Conservation (phyloP, 768 basidiomycete species). For the Jaapia argillacea region DNA sequence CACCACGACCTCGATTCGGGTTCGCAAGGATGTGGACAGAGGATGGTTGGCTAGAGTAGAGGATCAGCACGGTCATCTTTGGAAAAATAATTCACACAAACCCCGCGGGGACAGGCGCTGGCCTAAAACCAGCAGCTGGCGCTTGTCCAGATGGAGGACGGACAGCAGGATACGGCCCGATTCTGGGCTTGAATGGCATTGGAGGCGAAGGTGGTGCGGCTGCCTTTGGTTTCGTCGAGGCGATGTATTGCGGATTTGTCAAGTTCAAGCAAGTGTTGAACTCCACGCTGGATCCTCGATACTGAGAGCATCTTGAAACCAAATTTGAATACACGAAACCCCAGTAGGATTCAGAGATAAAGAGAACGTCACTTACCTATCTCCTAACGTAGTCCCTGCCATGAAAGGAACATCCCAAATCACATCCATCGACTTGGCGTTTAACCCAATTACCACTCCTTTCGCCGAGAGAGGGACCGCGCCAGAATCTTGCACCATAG, state of each 20-base stretch:
- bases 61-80: not conserved
- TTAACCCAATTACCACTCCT: slow-evolving; percentile 89
- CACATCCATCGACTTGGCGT: slow-evolving; percentile 83
- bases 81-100: slow-evolving; percentile 11
- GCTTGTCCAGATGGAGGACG: slow-evolving; percentile 42
- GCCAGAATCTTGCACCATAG: slow-evolving; percentile 93
- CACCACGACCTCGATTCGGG: slow-evolving; percentile 46
- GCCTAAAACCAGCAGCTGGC: slow-evolving; percentile 56
- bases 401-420: slow-evolving; percentile 96
- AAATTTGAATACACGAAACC: no score
- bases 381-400: slow-evolving; percentile 79
- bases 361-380: slow-evolving; percentile 41
- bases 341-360: slow-evolving; percentile 5
- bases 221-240: slow-evolving; percentile 55
- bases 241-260: slow-evolving; percentile 75
- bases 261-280: slow-evolving; percentile 88
- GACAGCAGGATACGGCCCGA: slow-evolving; percentile 57
- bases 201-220: slow-evolving; percentile 35
- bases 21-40: slow-evolving; percentile 71
- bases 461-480: slow-evolving; percentile 85
- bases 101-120: slow-evolving; percentile 30
- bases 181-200: slow-evolving; percentile 53
- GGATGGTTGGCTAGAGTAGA: slow-evolving; percentile 15
- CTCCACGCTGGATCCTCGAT: slow-evolving; percentile 83
- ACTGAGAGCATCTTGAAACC: slow-evolving; percentile 87